Evolutionary conservation across 768 basidiomycete species (phyloP).

Genomic region (Calocybe gangraenosa): DNA sequence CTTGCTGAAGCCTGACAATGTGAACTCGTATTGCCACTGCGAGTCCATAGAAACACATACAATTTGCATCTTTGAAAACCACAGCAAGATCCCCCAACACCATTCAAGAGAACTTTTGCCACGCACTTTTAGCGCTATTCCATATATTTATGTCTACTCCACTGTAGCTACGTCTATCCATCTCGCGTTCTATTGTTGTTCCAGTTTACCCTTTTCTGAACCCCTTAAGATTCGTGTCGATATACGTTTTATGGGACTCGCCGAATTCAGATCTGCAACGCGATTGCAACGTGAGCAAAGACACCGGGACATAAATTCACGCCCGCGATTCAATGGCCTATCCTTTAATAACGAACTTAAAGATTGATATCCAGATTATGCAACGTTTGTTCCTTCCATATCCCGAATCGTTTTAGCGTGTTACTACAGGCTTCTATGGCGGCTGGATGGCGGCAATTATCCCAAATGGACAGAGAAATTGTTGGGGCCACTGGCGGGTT

Average conservation of each 20-base stretch:
- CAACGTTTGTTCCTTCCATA: slow-evolving; percentile 30
- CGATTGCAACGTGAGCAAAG: slow-evolving; percentile 23
- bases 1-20: too few relatives aligned
- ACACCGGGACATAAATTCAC: slow-evolving; percentile 29
- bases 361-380: slow-evolving; percentile 27
- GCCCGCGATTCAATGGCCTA: slow-evolving; percentile 29
- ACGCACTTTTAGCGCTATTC: too few relatives aligned
- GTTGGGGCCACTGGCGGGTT: slow-evolving; percentile 19
- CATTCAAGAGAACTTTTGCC: too few relatives aligned
- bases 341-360: slow-evolving; percentile 28
- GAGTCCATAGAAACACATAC: too few relatives aligned
- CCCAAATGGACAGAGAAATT: slow-evolving; percentile 33
- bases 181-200: not conserved
- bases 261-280: slow-evolving; percentile 24
- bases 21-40: too few relatives aligned
- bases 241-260: slow-evolving; percentile 22
- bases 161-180: too few relatives aligned
- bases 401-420: slow-evolving; percentile 26
- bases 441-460: slow-evolving; percentile 28
- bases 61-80: too few relatives aligned
- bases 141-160: too few relatives aligned
- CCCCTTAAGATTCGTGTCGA: slow-evolving; percentile 34
- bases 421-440: slow-evolving; percentile 29
- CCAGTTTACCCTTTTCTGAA: slow-evolving; percentile 13
- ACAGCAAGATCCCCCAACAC: too few relatives aligned